These are phyloP conservation scores for Sicyos baderoa DNA, from an alignment of 306 rosid species.

Conservation along the genomic window DNA sequence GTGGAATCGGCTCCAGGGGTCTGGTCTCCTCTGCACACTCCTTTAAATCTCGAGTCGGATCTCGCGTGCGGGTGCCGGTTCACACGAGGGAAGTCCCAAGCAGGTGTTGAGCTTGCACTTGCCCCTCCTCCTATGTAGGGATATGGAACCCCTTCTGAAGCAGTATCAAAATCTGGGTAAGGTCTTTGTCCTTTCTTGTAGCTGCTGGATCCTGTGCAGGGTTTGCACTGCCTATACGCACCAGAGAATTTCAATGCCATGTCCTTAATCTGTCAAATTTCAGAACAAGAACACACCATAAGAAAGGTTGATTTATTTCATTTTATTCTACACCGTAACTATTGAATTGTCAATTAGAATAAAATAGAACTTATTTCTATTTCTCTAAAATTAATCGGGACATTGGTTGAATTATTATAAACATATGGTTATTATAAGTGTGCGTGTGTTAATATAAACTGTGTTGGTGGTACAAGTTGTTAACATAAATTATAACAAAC, in stretches of 20 bases:
- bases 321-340: no score
- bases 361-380: no score
- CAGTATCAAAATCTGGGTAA: conserved; percentile 59
- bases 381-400: no score
- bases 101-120: conserved; percentile 74
- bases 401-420: no score
- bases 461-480: no score
- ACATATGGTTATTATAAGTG: no score
- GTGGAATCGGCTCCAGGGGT: conserved; percentile 47
- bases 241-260: conserved; percentile 82
- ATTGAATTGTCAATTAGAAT: no score
- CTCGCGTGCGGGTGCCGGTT: conserved; percentile 36
- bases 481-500: no score
- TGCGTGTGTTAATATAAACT: no score
- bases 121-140: conserved; percentile 62
- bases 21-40: conserved; percentile 25
- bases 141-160: conserved; percentile 75
- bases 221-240: conserved; percentile 58
- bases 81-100: conserved; percentile 66
- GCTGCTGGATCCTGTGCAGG: conserved; percentile 61
- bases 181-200: conserved; percentile 53
- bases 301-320: no score
- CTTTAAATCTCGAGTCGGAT: conserved; percentile 51
- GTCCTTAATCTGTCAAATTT: conserved; percentile 64
- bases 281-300: background rate